Evolutionary conservation across 2,329 filamentous ascomycete genomes (phyloP), one percentile per base, ranked within the genome.

Genomic region (Sporothrix inflata): DNA sequence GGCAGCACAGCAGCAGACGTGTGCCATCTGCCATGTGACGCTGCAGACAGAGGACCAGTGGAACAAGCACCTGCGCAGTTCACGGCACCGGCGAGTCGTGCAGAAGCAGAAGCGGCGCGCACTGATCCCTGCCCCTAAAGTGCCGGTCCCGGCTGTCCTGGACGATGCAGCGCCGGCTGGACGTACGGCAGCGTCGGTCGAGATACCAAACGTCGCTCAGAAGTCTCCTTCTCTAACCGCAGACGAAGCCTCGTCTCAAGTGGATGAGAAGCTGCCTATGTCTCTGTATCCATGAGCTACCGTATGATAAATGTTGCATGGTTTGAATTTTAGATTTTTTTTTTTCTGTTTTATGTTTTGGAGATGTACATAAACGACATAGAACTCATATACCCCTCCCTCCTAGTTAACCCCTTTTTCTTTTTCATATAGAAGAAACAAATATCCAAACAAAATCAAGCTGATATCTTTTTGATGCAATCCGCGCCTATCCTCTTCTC

Each of bases 1-100:
- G 12, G 84, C 86, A 0, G 81, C 80, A 42, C 88, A 89, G 74
- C 87, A 86, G 75, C 87, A 85, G 24, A 34, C 45, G 21, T 99
- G 96, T 77, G 89, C 93, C 2, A 75, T 90, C 0, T 99, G 96
- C 78, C 83, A 93, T 76, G 87, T 87, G 72, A 88, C 89, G 27
- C 81, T 86, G 4, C 79, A 90, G 70, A 88, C 86, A 2, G 87
- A 90, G 74, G 83, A 86, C 73, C 77, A 83, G 72, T 87, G 85
- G 85, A 75, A 81, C 70, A 77, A 75, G 61, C 86, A 88, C 75
- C 74, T 87, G 14, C 81, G 81, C 24, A 82, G 84, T 53, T 80
- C 80, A 66, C 79, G 79, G 24, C 85, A 87, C 74, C 74, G 73
- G 11, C 75, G 78, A 1, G 75, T 72, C 7, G 12, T 80, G 19